Evolutionary conservation across 2,329 filamentous ascomycete species (phyloP), one percentile per base, ranked within the genome.

Genomic region (Verticillium isaacii): DNA sequence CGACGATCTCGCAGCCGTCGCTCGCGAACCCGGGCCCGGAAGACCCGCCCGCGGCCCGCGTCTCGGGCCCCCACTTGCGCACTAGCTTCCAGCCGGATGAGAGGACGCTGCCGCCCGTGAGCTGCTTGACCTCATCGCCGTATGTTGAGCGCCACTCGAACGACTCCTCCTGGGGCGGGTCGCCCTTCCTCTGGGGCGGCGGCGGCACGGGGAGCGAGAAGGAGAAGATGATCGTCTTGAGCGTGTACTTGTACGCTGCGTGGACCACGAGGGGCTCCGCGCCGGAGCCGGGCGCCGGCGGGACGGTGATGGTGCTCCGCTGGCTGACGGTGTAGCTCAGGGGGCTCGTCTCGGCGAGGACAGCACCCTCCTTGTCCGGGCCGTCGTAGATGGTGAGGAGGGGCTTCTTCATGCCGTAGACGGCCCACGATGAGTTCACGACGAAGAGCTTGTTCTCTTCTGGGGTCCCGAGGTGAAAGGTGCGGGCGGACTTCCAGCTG

Each of bases 1-100:
- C 66, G 9, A 67, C 66, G 19, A 67, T 59, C 58, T 66, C 63
- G 0, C 59, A 32, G 14, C 66, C 66, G 45, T 67, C 66, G 36
- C 62, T 63, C 23, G 65, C 56, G 57, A 61, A 62, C 1, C 62
- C 66, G 15, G 41, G 41, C 7, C 19, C 58, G 25, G 36, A 8
- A 8, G 17, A 36, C 39, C 2, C 57, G 58, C 17, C 37, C 32
- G 23, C 55, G 15, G 12, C 41, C n/a, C 15, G 23, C 25, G 17
- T 25, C 23, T 34, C 7, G 32, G 41, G 60, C 19, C 41, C 41
- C 41, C 41, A 50, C 41, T 65, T 54, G 5, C 63, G 61, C 3
- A 67, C 61, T 15, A 67, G 60, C 36, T 67, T 67, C 60, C 62
- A 67, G 0, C 65, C 65, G 11, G 59, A 52, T 0, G 64, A 62